Evolutionary conservation across 495 filamentous ascomycete genomes (phyloP).

Genomic region (Tuber magnatum): DNA sequence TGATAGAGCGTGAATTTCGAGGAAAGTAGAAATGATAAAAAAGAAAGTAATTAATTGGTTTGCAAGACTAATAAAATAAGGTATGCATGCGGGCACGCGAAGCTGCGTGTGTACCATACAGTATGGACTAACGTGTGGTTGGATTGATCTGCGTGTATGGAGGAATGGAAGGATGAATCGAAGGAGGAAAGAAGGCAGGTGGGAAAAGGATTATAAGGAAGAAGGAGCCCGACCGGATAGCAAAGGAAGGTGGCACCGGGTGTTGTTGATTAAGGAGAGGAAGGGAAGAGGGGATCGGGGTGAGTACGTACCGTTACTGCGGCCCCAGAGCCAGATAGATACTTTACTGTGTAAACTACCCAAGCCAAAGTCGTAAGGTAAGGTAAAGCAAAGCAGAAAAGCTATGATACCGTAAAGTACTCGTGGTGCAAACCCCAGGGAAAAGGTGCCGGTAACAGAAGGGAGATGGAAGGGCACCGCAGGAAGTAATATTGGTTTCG

Average conservation of each 20-base stretch:
- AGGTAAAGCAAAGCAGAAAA: not conserved
- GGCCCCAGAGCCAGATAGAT: not conserved
- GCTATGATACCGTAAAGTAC: not conserved
- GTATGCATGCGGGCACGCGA: conserved; percentile 19
- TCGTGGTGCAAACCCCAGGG: not conserved
- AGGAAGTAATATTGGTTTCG: conserved; percentile 23
- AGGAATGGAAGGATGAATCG: conserved; percentile 38
- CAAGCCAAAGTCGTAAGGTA: not conserved
- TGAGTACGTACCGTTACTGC: conserved; percentile 6
- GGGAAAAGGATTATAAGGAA: conserved; percentile 23
- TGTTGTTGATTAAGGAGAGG: conserved; percentile 18
- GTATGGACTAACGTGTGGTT: not conserved
- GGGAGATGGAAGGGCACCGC: conserved; percentile 14
- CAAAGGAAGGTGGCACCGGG: conserved; percentile 35
- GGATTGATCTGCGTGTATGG: conserved; percentile 27
- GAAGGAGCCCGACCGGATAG: conserved; percentile 32
- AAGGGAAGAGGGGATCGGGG: conserved; percentile 21
- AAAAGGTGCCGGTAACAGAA: not conserved
- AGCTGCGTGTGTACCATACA: conserved; percentile 30
- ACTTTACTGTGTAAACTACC: not conserved
- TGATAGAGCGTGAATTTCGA: not conserved
- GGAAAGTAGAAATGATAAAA: conserved; percentile 6
- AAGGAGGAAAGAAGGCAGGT: conserved; percentile 36
- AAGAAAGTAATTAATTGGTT: conserved; percentile 23
- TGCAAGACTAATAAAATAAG: conserved; percentile 6